A percentile compares a stretch with the other conserved stretches of the same genome.
phyloP scores from a whole-genome alignment of 768 basidiomycete genomes.

The Termitomyces eurrhizus region DNA sequence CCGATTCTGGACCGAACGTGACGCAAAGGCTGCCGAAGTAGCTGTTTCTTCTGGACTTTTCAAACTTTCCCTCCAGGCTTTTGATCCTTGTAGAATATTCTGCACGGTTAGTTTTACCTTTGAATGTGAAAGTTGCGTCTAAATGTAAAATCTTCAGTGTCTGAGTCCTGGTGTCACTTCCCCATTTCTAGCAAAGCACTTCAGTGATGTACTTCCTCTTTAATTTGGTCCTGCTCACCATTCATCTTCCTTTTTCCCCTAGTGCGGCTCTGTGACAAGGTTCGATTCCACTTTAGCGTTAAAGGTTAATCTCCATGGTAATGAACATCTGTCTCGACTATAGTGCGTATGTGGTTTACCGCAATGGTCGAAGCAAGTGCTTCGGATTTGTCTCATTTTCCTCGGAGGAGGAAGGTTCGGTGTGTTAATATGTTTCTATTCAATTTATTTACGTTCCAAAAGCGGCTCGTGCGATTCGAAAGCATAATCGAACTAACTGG shows the following conservation, averaged over 20 bases:
- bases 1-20: constrained; percentile 8
- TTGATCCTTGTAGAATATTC: background rate
- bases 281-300: background rate
- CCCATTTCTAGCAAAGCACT: background rate
- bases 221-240: background rate
- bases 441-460: background rate
- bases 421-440: background rate
- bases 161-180: background rate
- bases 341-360: background rate
- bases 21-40: background rate
- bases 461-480: constrained; percentile 4
- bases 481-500: background rate
- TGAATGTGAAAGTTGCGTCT: background rate
- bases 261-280: constrained; percentile 8
- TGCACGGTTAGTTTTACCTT: background rate
- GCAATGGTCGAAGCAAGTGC: background rate
- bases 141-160: background rate
- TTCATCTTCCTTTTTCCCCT: background rate
- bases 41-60: background rate
- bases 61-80: background rate
- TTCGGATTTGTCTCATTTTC: constrained; percentile 9
- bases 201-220: background rate
- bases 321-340: background rate
- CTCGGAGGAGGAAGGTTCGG: constrained; percentile 5
- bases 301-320: background rate